These are phyloP conservation scores for Prunus mume DNA, from an alignment of 306 rosid genomes.

Conservation along the genomic window DNA sequence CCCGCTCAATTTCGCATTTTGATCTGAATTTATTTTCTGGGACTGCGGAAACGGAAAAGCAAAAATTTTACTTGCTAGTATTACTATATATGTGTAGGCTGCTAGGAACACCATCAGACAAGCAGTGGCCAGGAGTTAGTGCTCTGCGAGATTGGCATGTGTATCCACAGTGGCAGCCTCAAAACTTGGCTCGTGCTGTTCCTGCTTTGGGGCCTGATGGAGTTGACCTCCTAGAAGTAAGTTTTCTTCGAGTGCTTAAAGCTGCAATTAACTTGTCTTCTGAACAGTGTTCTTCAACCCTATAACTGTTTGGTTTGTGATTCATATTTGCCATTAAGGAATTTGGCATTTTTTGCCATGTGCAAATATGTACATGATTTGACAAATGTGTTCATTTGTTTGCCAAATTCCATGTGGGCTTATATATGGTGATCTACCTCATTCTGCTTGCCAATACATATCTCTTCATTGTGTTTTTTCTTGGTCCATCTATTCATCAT, in stretches of 20 bases:
- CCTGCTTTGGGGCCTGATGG: conserved; percentile 76
- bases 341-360: neutral
- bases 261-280: neutral
- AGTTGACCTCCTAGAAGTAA: conserved; percentile 78
- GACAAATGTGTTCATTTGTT: neutral
- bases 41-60: neutral
- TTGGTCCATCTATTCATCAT: neutral
- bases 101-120: conserved; percentile 85
- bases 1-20: neutral
- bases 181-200: conserved; percentile 68
- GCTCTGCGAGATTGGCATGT: conserved; percentile 88
- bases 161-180: conserved; percentile 86
- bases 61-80: neutral
- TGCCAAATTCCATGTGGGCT: neutral
- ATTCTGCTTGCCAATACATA: neutral
- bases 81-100: conserved; percentile 38
- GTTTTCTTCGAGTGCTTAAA: neutral
- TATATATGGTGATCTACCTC: neutral
- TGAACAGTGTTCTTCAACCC: neutral
- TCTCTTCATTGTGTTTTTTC: neutral
- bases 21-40: neutral
- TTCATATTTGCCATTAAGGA: neutral
- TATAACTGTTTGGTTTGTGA: neutral
- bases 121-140: conserved; percentile 86
- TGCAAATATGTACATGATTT: neutral